phyloP scores from a whole-genome alignment of 768 basidiomycete genomes.

The Trametes punicea region DNA sequence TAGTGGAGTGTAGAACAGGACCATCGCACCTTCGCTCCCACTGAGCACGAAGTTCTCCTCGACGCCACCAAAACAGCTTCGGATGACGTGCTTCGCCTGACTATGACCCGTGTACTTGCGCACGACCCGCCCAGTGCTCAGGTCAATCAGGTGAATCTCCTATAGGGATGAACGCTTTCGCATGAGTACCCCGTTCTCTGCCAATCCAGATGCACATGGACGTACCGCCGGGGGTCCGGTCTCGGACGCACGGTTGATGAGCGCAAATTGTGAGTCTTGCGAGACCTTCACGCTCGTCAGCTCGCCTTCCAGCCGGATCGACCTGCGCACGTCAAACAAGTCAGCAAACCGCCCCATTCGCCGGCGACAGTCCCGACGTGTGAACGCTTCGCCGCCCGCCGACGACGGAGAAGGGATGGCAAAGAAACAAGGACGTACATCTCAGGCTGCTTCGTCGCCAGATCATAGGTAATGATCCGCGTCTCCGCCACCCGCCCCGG shows the following conservation, averaged over 20 bases:
- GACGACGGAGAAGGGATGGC: constrained; percentile 1
- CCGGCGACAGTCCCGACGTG: too few relatives aligned
- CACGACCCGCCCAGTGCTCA: constrained; percentile 62
- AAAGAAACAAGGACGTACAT: constrained; percentile 63
- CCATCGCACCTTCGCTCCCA: constrained; percentile 84
- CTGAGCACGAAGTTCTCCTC: constrained; percentile 87
- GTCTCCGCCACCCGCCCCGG: constrained; percentile 41
- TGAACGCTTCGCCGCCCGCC: constrained; percentile 6
- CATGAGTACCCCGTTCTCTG: constrained; percentile 3
- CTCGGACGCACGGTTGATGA: constrained; percentile 86
- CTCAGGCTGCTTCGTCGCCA: constrained; percentile 63
- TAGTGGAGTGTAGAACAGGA: background rate
- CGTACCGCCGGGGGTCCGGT: constrained; percentile 45
- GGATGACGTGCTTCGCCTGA: constrained; percentile 81
- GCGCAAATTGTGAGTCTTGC: constrained; percentile 78
- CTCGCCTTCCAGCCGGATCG: constrained; percentile 69
- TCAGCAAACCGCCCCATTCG: background rate
- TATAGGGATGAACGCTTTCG: constrained; percentile 30
- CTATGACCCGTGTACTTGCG: constrained; percentile 85
- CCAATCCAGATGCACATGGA: background rate
- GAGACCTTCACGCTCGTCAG: constrained; percentile 87
- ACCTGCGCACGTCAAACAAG: constrained; percentile 38
- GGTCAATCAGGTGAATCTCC: constrained; percentile 90
- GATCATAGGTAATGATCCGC: constrained; percentile 74
- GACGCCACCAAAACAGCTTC: constrained; percentile 91